Percentiles rank a stretch among this genome's conserved stretches.
Evolutionary conservation across 2,329 filamentous ascomycete genomes (phyloP).

Genomic region (Fusarium algeriense): DNA sequence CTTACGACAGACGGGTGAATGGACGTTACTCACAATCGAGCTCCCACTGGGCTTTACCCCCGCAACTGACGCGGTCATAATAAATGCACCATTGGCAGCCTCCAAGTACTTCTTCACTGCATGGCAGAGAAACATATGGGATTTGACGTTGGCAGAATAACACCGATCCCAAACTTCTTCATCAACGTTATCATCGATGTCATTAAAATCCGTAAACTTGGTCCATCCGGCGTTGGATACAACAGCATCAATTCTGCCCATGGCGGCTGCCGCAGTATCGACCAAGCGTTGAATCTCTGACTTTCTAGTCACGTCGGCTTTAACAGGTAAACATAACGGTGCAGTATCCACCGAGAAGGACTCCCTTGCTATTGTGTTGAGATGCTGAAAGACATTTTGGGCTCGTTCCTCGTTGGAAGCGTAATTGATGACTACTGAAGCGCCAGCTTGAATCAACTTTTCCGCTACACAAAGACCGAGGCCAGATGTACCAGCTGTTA

Average conservation of each 20-base stretch:
- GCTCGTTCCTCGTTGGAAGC: not conserved
- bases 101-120: not conserved
- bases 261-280: not conserved
- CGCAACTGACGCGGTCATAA: slow-evolving; percentile 10
- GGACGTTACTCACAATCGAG: not conserved
- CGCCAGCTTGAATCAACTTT: not conserved
- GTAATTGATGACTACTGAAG: slow-evolving; percentile 7
- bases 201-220: slow-evolving; percentile 7
- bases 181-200: slow-evolving; percentile 16
- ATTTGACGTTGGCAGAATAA: slow-evolving; percentile 21
- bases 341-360: fast-evolving
- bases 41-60: slow-evolving; percentile 20
- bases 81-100: not conserved
- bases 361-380: not conserved
- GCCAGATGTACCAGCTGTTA: slow-evolving; percentile 7
- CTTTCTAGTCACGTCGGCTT: not conserved
- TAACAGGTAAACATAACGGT: not conserved
- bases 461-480: not conserved
- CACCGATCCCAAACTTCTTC: slow-evolving; percentile 20
- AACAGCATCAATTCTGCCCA: slow-evolving; percentile 5
- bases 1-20: not conserved
- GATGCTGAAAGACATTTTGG: not conserved
- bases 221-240: slow-evolving; percentile 21
- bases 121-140: slow-evolving; percentile 10
- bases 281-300: not conserved